Percentiles rank a stretch among this genome's conserved stretches.
Evolutionary conservation across 2,329 filamentous ascomycete genomes (phyloP).

Genomic region (Fusarium odoratissimum): DNA sequence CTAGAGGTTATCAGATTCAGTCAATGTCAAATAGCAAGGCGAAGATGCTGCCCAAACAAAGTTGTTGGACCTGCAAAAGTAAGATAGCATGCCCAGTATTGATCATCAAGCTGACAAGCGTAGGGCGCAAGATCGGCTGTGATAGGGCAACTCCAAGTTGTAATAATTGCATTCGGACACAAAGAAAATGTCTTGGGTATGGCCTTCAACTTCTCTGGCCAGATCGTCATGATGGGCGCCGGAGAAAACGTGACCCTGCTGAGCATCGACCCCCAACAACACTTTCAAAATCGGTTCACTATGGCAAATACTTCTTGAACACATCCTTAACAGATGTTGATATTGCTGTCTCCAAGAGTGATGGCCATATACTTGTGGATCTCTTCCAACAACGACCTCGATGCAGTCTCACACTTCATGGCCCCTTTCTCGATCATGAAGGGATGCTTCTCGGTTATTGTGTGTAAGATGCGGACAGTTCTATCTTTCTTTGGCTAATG

Average conservation of each 20-base stretch:
- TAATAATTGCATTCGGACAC: not conserved
- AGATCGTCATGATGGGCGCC: not conserved
- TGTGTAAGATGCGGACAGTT: not conserved
- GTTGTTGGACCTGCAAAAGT: slow-evolving; percentile 1
- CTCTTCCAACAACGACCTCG: not conserved
- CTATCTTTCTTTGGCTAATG: not conserved
- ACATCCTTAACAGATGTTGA: not conserved
- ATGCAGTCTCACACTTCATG: not conserved
- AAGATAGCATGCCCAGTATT: not conserved
- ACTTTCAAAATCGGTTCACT: not conserved
- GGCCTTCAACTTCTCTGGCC: not conserved
- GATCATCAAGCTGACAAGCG: not conserved
- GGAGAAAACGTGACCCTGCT: not conserved
- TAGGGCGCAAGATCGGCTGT: not conserved
- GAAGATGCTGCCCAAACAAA: not conserved
- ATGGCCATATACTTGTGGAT: not conserved
- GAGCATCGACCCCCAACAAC: not conserved
- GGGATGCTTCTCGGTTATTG: not conserved
- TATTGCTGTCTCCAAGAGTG: rapidly evolving
- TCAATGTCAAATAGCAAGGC: not conserved
- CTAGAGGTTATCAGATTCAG: not conserved
- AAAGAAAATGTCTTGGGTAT: not conserved
- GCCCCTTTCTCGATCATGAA: not conserved
- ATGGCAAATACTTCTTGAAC: not conserved
- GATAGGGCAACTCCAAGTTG: not conserved